Evolutionary conservation across 257 asterid species (phyloP), one percentile per base, ranked within the genome.

Genomic region (Rhazya stricta): DNA sequence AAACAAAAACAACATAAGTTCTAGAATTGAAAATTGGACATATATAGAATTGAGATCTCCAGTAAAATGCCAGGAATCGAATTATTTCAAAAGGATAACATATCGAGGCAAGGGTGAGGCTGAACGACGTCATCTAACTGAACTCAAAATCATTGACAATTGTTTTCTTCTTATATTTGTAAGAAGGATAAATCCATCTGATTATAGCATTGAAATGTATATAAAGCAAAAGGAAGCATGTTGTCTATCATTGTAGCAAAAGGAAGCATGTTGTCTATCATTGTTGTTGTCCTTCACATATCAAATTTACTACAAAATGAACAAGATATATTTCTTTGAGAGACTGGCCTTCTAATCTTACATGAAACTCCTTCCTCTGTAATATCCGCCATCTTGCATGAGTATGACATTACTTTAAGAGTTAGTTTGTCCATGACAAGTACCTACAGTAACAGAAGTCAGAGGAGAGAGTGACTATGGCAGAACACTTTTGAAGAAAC

Each of bases 311-410:
- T 41, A 42, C 69, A 56, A 50, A 81, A 62, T 78, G 76, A 80
- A 78, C 69, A 76, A 78, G 80, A 78, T 54, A 71, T 79, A 79
- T 73, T 63, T 75, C 81, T 34, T 71, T 74, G 54, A 32, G 85
- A 79, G 87, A 85, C 81, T 83, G 86, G 91, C 88, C 85, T 83
- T 86, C 84, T 79, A 92, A 77, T 85, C 98, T 92, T 92, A 95
- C 99, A 92, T 88, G 99, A 92, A 84, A 95, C 96, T 86, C 98
- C 99, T 91, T 95, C 99, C 72, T 95, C 98, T 18, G 97, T 91
- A 76, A 91, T 91, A 85, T 95, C 99, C 36, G 96, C 96, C 99
- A 95, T 92, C 93, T 92, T 95, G 93, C 98, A 95, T 9, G 99
- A 83, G 57, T 82, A 84, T 34, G 99, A 95, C 96, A 95, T 91